These are phyloP conservation scores for Hygrophoropsis aurantiaca DNA, from an alignment of 768 basidiomycete genomes.

Conservation along the genomic window DNA sequence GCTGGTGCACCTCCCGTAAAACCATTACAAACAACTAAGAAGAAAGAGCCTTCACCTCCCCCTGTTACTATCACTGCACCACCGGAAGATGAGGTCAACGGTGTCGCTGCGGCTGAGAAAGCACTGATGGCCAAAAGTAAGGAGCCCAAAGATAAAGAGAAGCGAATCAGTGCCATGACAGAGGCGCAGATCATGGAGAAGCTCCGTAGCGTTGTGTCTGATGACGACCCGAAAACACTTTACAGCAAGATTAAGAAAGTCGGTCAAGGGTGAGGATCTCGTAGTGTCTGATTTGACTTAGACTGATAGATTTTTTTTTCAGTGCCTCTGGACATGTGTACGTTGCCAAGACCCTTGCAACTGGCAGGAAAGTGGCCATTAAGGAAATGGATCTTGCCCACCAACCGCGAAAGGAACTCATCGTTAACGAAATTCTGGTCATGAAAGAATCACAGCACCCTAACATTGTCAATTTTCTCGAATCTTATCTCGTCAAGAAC, in stretches of 20 bases:
- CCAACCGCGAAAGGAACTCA: constrained; percentile 95
- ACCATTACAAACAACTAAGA: constrained; percentile 75
- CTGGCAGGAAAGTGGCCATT: constrained; percentile 89
- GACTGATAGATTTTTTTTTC: constrained; percentile 14
- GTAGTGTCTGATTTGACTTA: constrained; percentile 2
- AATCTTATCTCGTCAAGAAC: constrained; percentile 85
- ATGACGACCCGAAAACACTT: constrained; percentile 82
- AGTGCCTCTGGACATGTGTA: constrained; percentile 98
- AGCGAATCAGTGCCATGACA: constrained; percentile 93
- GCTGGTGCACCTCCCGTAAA: constrained; percentile 64
- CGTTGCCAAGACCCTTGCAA: constrained; percentile 87
- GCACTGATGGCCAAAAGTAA: constrained; percentile 55
- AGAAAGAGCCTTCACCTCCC: constrained; percentile 37
- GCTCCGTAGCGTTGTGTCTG: constrained; percentile 81
- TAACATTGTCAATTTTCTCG: constrained; percentile 95
- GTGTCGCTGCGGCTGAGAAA: constrained; percentile 69
- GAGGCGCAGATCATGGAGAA: constrained; percentile 99
- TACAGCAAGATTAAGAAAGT: constrained; percentile 99
- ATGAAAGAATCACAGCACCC: constrained; percentile 99
- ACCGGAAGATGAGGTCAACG: constrained; percentile 42
- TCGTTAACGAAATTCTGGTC: constrained; percentile 96
- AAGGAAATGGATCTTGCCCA: constrained; percentile 98
- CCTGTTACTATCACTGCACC: constrained; percentile 53
- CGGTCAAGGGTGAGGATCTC: constrained; percentile 83
- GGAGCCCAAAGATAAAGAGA: constrained; percentile 66